These are phyloP conservation scores for Bruguiera sexangula DNA, from an alignment of 345 rosid species.

Conservation along the genomic window DNA sequence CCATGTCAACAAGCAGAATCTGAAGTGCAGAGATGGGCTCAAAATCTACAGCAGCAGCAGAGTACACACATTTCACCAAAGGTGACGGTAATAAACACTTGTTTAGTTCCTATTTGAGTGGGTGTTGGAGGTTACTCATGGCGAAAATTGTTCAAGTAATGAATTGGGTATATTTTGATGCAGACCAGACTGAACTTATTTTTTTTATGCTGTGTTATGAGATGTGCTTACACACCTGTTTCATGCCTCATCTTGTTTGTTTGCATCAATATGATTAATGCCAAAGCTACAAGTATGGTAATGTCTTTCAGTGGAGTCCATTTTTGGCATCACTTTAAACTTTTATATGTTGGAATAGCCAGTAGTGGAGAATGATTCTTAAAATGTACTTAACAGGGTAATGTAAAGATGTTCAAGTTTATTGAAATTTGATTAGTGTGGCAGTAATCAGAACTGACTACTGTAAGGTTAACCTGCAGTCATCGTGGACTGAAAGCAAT, in stretches of 20 bases:
- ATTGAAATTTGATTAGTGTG: no score
- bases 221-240: background rate
- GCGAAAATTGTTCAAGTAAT: background rate
- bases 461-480: slow-evolving; percentile 23
- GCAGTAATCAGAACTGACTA: no score
- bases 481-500: slow-evolving; percentile 27
- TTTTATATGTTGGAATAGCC: background rate
- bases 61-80: slow-evolving; percentile 28
- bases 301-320: background rate
- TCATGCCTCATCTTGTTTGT: background rate
- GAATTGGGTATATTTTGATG: background rate
- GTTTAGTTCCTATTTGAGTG: slow-evolving; percentile 6
- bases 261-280: background rate
- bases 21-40: slow-evolving; percentile 39
- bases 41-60: slow-evolving; percentile 40
- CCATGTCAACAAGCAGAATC: slow-evolving; percentile 35
- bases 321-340: background rate
- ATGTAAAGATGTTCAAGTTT: no score
- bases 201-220: no score
- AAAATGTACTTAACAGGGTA: background rate
- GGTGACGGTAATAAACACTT: slow-evolving; percentile 34
- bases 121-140: background rate
- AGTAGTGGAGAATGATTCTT: slow-evolving; percentile 2
- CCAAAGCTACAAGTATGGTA: background rate
- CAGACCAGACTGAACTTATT: no score